Evolutionary conservation across 768 basidiomycete genomes (phyloP).

Genomic region (Mycena metata): DNA sequence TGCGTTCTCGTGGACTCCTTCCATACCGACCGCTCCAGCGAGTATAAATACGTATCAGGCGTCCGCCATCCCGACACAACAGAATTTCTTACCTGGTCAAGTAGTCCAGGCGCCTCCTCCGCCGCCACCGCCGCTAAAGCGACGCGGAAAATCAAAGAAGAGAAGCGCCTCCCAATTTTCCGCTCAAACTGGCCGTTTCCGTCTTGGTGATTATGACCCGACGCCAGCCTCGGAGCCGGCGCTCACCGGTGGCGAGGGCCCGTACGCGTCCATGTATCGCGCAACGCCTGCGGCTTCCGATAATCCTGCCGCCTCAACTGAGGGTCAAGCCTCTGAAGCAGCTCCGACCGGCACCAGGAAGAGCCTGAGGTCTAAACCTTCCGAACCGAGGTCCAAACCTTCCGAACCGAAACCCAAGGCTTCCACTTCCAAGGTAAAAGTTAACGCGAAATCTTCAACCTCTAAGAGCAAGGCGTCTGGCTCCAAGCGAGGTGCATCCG

Average conservation of each 20-base stretch:
- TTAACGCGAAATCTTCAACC: constrained; percentile 30
- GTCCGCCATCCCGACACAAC: constrained; percentile 39
- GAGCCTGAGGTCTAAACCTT: constrained; percentile 25
- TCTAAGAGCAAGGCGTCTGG: constrained; percentile 14
- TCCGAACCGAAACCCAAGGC: constrained; percentile 29
- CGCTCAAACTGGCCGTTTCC: constrained; percentile 55
- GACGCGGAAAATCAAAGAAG: constrained; percentile 45
- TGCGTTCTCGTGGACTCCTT: constrained; percentile 58
- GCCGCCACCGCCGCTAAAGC: constrained; percentile 34
- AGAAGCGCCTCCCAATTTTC: constrained; percentile 57
- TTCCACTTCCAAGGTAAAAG: constrained; percentile 35
- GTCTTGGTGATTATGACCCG: constrained; percentile 56
- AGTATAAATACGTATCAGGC: constrained; percentile 60
- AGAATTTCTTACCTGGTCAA: constrained; percentile 70
- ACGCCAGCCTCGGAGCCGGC: constrained; percentile 50
- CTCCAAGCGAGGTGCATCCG: constrained; percentile 26
- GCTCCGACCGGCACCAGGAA: constrained; percentile 13
- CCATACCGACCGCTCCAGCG: constrained; percentile 46
- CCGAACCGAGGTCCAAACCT: constrained; percentile 23
- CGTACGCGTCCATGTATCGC: constrained; percentile 58
- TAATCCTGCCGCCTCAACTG: background rate
- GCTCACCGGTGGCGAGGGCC: constrained; percentile 51
- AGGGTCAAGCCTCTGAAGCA: background rate
- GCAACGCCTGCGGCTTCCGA: constrained; percentile 28
- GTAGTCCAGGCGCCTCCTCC: constrained; percentile 43